These are phyloP conservation scores for Neopestalotiopsis clavispora DNA, from an alignment of 2,329 filamentous ascomycete species.

Conservation along the genomic window DNA sequence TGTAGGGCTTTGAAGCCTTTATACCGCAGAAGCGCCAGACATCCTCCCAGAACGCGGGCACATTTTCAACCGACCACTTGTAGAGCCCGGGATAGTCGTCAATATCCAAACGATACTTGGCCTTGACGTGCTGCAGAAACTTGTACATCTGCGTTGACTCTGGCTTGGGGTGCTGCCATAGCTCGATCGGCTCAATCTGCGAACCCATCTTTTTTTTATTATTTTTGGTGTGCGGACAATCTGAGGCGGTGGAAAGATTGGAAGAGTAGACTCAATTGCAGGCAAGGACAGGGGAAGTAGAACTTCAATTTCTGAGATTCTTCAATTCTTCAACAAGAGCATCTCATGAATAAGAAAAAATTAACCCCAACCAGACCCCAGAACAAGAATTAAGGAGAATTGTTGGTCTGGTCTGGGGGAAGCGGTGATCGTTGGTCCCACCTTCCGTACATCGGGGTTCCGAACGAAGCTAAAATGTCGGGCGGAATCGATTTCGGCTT, in stretches of 20 bases:
- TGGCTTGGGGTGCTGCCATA: constrained; percentile 76
- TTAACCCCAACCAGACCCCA: neutral
- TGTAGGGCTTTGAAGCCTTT: constrained; percentile 67
- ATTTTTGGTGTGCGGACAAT: neutral
- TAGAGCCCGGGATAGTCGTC: constrained; percentile 76
- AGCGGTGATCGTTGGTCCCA: constrained; percentile 1
- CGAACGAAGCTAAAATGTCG: constrained; percentile 13
- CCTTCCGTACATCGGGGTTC: constrained; percentile 14
- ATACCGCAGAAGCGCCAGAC: constrained; percentile 85
- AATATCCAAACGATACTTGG: constrained; percentile 67
- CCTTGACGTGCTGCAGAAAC: constrained; percentile 73
- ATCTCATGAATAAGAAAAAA: neutral
- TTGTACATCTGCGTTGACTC: constrained; percentile 71
- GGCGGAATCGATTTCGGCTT: constrained; percentile 14
- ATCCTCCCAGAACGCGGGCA: constrained; percentile 81
- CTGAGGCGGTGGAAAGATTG: neutral
- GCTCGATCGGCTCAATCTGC: constrained; percentile 44
- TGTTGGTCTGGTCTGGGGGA: neutral
- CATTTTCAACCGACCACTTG: constrained; percentile 81
- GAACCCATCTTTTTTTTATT: constrained; percentile 26
- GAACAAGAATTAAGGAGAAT: neutral
- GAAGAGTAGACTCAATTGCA: neutral
- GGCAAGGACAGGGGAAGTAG: no score
- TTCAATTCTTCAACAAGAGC: neutral
- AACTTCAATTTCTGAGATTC: neutral